A percentile compares a stretch with the other conserved stretches of the same genome.
Evolutionary conservation across 805 yeast species (phyloP).

Genomic region (baker's yeast (Saccharomyces cerevisiae)): DNA sequence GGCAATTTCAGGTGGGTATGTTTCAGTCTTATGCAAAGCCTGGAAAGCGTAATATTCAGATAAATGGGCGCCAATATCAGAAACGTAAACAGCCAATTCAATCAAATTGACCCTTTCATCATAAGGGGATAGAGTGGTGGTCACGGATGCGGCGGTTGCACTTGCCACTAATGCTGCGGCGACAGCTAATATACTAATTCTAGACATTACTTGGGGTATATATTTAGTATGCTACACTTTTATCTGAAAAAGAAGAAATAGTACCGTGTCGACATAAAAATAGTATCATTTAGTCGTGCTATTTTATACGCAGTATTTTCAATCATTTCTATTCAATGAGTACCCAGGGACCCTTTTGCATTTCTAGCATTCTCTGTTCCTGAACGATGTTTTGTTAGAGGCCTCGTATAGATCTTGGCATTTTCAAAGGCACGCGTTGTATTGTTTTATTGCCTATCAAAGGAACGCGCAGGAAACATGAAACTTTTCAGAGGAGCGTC

Average conservation of each 20-base stretch:
- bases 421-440: background rate
- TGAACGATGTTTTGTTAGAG: background rate
- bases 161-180: constrained; percentile 5
- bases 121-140: constrained; percentile 4
- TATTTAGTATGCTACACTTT: constrained; percentile 2
- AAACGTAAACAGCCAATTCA: constrained; percentile 12
- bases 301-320: background rate
- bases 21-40: background rate
- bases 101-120: constrained; percentile 4
- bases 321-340: background rate
- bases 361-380: background rate
- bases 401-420: background rate
- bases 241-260: background rate
- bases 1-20: constrained; percentile 1
- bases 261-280: background rate
- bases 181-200: constrained; percentile 26
- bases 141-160: constrained; percentile 8
- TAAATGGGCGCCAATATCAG: constrained; percentile 12
- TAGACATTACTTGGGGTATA: constrained; percentile 10
- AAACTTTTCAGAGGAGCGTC: background rate
- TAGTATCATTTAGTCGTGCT: background rate
- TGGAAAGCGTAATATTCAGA: constrained; percentile 5
- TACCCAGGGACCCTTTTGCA: background rate
- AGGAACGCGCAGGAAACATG: background rate
- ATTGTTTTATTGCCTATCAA: background rate